Evolutionary conservation across 352 stramenopile species (phyloP), one percentile per base, ranked within the genome.

Genomic region (Aphanomyces stellatus): DNA sequence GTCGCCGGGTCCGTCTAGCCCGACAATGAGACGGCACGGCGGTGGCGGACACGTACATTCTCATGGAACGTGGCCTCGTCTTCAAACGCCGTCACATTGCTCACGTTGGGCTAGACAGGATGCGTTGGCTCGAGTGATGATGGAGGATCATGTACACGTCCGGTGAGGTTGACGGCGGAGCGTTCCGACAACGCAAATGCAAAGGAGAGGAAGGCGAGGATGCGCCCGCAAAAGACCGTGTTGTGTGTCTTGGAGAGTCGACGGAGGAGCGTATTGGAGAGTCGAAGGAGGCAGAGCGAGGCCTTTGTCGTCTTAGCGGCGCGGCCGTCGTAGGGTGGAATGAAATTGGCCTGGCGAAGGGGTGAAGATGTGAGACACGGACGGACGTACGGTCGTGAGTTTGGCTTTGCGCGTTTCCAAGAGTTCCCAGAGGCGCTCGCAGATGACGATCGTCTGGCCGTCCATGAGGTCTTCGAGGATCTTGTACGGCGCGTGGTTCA

Each of bases 171-270:
- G 4, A 95, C 82, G 27, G 82, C 86, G 41, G 86, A 95, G 27
- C 85, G 82, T 71, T 95, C 86, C 30, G 84, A 92, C 8, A 95
- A 73, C 31, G 84, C 76, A 27, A 95, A 95, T 25, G 80, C 91
- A 53, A 88, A 95, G 42, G 86, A 91, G 68, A 95, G 76, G 67
- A 95, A 93, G 51, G 93, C 70, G 37, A 95, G 69, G 67, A 95
- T 95, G 68, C 87, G 88, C 43, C 86, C 86, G 49, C 86, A 95
- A 46, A 95, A 95, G n/a, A 95, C 84, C 57, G 81, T 95, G 72
- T 95, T 91, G 70, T 95, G 84, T 25, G 86, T 95, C 76, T 93
- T 93, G 30, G 86, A 95, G 51, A 93, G 69, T 27, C 86, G 82
- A 4, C 86, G 84, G 69, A 95, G 74, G 53, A 95, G 72, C 53